These are phyloP conservation scores for Pleurotus eryngii DNA, from an alignment of 768 basidiomycete genomes.

Conservation along the genomic window DNA sequence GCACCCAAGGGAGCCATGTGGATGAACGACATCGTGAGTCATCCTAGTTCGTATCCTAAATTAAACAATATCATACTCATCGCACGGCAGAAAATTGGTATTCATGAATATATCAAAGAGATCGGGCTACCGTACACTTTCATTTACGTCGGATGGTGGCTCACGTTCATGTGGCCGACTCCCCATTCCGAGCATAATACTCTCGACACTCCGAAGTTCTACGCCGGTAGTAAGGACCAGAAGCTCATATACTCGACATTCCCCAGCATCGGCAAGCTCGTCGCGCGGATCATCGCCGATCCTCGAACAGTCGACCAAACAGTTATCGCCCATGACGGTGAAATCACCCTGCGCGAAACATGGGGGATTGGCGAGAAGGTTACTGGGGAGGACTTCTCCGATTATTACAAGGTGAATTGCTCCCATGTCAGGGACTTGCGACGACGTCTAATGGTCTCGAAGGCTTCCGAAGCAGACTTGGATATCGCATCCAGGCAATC, in stretches of 20 bases:
- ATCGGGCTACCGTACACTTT: background rate
- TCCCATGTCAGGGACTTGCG: background rate
- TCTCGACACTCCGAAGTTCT: background rate
- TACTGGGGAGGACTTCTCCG: background rate
- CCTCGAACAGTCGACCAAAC: background rate
- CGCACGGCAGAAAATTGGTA: background rate
- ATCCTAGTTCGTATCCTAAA: too few species aligned
- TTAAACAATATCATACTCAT: too few species aligned
- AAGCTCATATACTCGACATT: background rate
- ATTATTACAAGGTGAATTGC: background rate
- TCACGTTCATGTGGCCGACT: background rate
- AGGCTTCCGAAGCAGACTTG: background rate
- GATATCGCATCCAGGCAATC: background rate
- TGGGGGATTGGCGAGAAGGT: background rate
- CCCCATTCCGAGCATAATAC: background rate
- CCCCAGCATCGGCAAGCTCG: background rate
- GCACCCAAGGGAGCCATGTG: too few species aligned
- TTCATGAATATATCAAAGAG: background rate
- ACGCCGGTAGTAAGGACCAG: background rate
- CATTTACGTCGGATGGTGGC: background rate
- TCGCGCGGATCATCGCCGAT: background rate
- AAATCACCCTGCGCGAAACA: background rate
- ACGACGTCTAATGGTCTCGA: background rate
- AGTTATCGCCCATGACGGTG: background rate
- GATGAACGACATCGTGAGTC: too few species aligned